phyloP scores from a whole-genome alignment of 305 asterid genomes.

The Solanum hybrid region DNA sequence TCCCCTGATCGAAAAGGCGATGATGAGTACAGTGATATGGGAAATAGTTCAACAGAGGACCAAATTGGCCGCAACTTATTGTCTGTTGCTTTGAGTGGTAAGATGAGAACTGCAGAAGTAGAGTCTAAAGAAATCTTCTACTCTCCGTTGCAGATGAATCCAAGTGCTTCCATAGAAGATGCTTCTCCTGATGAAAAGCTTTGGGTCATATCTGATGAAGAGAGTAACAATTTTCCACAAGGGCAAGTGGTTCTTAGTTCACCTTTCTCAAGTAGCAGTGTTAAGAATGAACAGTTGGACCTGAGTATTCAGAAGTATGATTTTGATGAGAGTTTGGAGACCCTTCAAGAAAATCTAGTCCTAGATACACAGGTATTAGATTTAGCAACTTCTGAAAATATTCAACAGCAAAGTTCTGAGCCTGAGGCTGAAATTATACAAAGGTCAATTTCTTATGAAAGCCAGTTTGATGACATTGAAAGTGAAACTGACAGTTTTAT shows the following conservation, averaged over 20 bases:
- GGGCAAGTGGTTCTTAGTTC: constrained; percentile 39
- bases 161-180: constrained; percentile 37
- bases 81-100: not conserved
- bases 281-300: constrained; percentile 31
- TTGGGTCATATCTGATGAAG: constrained; percentile 29
- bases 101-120: constrained; percentile 34
- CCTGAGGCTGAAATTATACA: not conserved
- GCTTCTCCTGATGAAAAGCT: constrained; percentile 35
- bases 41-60: not conserved
- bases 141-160: constrained; percentile 42
- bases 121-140: constrained; percentile 44
- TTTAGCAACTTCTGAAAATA: constrained; percentile 24
- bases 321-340: constrained; percentile 25
- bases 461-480: too few relatives aligned
- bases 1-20: constrained; percentile 27
- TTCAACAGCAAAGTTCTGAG: constrained; percentile 3
- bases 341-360: constrained; percentile 25
- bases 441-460: not conserved
- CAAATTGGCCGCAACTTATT: not conserved
- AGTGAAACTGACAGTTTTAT: too few relatives aligned
- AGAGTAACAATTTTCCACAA: constrained; percentile 23
- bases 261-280: constrained; percentile 38
- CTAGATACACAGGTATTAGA: constrained; percentile 17
- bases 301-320: constrained; percentile 24
- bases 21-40: constrained; percentile 9